A percentile compares a stretch with the other conserved stretches of the same genome.
phyloP scores from a whole-genome alignment of 2,329 filamentous ascomycete genomes.

The Diaporthe sp. region DNA sequence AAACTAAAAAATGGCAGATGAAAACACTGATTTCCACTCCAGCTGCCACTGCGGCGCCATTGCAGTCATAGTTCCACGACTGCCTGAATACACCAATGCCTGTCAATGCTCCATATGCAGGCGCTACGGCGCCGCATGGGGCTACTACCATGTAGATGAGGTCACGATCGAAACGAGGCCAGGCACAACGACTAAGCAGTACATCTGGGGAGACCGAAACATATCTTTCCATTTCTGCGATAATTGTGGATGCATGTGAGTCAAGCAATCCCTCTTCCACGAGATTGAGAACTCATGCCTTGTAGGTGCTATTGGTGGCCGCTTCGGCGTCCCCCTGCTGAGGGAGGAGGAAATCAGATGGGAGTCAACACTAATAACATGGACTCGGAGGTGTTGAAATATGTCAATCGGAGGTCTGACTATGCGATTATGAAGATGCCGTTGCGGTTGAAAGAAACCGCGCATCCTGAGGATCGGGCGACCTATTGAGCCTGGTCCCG shows the following conservation, averaged over 20 bases:
- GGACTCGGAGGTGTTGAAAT: constrained; percentile 7
- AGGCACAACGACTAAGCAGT: not conserved
- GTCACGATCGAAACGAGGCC: constrained; percentile 45
- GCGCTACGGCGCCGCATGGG: constrained; percentile 50
- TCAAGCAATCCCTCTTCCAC: not conserved
- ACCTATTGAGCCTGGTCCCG: not conserved
- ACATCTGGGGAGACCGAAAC: constrained; percentile 6
- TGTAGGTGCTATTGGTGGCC: constrained; percentile 21
- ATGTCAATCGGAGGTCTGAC: not conserved
- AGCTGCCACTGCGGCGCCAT: constrained; percentile 49
- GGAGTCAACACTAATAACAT: constrained; percentile 1
- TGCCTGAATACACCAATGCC: constrained; percentile 44
- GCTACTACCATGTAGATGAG: constrained; percentile 47
- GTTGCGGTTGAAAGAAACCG: constrained; percentile 1
- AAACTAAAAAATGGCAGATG: not conserved
- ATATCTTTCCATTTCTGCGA: not conserved
- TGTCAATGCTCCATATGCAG: constrained; percentile 50
- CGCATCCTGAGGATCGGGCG: constrained; percentile 6
- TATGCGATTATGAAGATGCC: not conserved
- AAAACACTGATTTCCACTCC: constrained; percentile 9
- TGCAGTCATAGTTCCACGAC: constrained; percentile 46
- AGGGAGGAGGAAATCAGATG: not conserved
- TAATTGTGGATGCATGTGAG: constrained; percentile 11
- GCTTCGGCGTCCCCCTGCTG: not conserved
- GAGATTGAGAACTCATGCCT: not conserved